phyloP scores from a whole-genome alignment of 352 stramenopile species.

The Phytophthora ohioensis region DNA sequence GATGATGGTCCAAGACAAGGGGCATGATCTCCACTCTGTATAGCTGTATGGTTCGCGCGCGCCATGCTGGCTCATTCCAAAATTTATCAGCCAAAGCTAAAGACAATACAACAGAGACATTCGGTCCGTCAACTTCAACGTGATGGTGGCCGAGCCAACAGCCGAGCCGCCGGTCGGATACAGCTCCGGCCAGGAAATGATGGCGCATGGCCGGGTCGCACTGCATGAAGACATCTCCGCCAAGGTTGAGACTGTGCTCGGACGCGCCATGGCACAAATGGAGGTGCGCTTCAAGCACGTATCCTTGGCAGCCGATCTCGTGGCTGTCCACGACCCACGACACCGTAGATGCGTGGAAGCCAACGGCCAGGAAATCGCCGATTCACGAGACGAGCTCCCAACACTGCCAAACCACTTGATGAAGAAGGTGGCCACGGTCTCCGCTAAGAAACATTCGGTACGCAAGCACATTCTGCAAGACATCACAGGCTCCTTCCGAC shows the following conservation, averaged over 20 bases:
- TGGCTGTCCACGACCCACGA: conserved; percentile 40
- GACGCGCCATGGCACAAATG: conserved; percentile 58
- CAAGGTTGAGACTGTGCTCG: conserved; percentile 57
- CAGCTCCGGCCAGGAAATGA: conserved; percentile 38
- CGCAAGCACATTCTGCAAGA: conserved; percentile 24
- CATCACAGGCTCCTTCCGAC: conserved; percentile 25
- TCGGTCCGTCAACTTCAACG: conserved; percentile 6
- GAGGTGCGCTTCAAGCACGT: conserved; percentile 65
- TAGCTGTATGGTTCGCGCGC: neutral
- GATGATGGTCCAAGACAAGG: conserved; percentile 12
- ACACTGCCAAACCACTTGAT: conserved; percentile 59
- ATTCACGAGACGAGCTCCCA: conserved; percentile 36
- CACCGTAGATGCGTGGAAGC: conserved; percentile 8
- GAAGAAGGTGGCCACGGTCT: conserved; percentile 46
- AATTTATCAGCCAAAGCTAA: conserved; percentile 15
- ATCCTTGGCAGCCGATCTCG: conserved; percentile 55
- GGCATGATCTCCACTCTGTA: conserved; percentile 3
- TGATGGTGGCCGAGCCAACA: conserved; percentile 13
- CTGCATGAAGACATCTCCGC: conserved; percentile 50
- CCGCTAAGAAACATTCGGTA: conserved; percentile 46
- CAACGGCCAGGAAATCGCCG: conserved; percentile 7
- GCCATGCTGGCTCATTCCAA: conserved; percentile 1
- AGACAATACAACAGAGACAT: conserved; percentile 1
- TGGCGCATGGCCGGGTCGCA: conserved; percentile 44
- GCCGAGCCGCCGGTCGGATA: conserved; percentile 36